Percentiles rank a stretch among this genome's conserved stretches.
Evolutionary conservation across 2,329 filamentous ascomycete species (phyloP).

Genomic region (Colletotrichum musicola): DNA sequence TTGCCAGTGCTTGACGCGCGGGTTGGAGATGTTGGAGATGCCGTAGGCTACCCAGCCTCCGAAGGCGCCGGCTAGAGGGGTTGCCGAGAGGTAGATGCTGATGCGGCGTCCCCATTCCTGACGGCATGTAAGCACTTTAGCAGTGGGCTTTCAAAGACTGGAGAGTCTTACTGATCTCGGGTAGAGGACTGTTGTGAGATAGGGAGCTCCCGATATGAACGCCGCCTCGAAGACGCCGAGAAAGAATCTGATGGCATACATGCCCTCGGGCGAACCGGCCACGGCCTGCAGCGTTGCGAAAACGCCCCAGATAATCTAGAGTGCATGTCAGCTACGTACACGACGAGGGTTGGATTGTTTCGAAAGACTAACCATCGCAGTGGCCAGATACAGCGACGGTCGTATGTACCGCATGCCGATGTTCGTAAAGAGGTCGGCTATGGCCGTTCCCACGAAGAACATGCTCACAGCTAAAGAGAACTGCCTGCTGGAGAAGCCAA

Average conservation of each 20-base stretch:
- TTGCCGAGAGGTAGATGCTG: conserved; percentile 67
- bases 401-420: conserved; percentile 32
- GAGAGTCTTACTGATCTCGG: conserved; percentile 54
- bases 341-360: rapidly evolving
- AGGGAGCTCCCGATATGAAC: conserved; percentile 62
- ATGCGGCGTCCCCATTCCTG: conserved; percentile 60
- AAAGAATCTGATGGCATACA: conserved; percentile 56
- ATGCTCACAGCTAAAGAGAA: conserved; percentile 43
- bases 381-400: conserved; percentile 27
- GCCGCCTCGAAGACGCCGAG: conserved; percentile 62
- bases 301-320: conserved; percentile 27
- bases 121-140: rapidly evolving
- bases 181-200: conserved; percentile 66
- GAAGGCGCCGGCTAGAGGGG: conserved; percentile 61
- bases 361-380: conserved; percentile 15
- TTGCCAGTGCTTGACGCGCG: conserved; percentile 43
- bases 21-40: conserved; percentile 49
- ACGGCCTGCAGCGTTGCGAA: conserved; percentile 28
- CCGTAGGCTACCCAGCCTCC: conserved; percentile 56
- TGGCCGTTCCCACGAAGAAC: conserved; percentile 40
- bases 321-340: not conserved
- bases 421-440: conserved; percentile 30
- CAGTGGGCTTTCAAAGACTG: rapidly evolving
- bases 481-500: conserved; percentile 40
- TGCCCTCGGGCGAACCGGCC: conserved; percentile 19